Conservation (phyloP, 148 eudicot species). For the Silene uniflora region DNA sequence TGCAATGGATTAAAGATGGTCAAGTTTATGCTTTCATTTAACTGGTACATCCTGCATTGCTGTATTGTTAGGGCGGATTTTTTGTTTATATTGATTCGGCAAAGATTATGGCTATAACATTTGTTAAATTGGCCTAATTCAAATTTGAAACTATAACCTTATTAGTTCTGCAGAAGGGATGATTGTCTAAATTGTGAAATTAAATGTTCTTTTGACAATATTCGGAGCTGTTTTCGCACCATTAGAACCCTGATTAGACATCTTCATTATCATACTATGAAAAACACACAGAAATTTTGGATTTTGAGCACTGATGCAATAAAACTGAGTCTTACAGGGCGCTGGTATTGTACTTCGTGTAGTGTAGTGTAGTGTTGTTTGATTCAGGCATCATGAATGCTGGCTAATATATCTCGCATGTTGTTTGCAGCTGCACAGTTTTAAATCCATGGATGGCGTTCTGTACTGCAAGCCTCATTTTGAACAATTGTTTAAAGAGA, state of each 20-base stretch:
- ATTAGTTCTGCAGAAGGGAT: no score
- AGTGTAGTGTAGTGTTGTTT: background rate
- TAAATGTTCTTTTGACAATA: no score
- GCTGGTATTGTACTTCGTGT: background rate
- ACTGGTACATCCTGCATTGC: background rate
- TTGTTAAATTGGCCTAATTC: no score
- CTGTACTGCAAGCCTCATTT: slow-evolving; percentile 96
- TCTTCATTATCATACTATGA: no score
- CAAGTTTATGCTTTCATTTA: background rate
- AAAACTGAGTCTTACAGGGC: background rate
- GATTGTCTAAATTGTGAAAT: background rate
- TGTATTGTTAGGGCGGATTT: no score
- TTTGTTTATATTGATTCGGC: no score
- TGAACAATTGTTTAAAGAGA: slow-evolving; percentile 94
- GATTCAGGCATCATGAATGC: slow-evolving; percentile 1
- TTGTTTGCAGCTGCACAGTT: slow-evolving; percentile 66
- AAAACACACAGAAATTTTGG: no score
- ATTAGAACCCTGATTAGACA: no score
- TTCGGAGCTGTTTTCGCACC: no score
- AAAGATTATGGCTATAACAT: no score
- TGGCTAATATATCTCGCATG: slow-evolving; percentile 12
- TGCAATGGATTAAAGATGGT: no score
- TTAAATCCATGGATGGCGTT: slow-evolving; percentile 91
- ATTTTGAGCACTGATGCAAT: background rate
- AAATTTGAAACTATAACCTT: no score